Evolutionary conservation across 768 basidiomycete genomes (phyloP).

Genomic region (Cubamyces sp.): DNA sequence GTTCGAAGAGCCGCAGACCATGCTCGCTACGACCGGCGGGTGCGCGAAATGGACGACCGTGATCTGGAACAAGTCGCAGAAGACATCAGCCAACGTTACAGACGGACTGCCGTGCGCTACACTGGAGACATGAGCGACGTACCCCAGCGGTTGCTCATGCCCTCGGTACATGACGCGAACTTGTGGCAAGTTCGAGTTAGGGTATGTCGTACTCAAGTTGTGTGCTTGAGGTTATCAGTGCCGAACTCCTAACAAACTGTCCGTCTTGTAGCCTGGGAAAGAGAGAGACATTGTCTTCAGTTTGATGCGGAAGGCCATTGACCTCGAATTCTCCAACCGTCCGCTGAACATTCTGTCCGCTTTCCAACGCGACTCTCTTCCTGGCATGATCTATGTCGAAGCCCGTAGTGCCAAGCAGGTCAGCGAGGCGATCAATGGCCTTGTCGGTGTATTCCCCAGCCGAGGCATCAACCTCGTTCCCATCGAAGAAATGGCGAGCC

Average conservation of each 20-base stretch:
- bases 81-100: conserved; percentile 79
- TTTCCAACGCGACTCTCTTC: conserved; percentile 93
- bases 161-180: conserved; percentile 92
- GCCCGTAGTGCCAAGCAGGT: conserved; percentile 88
- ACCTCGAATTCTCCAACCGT: conserved; percentile 73
- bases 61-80: conserved; percentile 86
- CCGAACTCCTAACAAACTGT: conserved; percentile 5
- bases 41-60: conserved; percentile 73
- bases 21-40: conserved; percentile 70
- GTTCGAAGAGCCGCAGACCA: conserved; percentile 59
- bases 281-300: conserved; percentile 94
- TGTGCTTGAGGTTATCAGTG: not conserved
- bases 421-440: conserved; percentile 80
- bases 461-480: conserved; percentile 86
- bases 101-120: conserved; percentile 70
- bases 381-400: conserved; percentile 97
- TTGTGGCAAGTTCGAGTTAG: conserved; percentile 96
- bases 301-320: conserved; percentile 91
- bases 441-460: conserved; percentile 89
- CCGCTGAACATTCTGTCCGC: conserved; percentile 91
- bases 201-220: conserved; percentile 46
- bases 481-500: conserved; percentile 96
- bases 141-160: conserved; percentile 94
- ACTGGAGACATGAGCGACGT: conserved; percentile 93
- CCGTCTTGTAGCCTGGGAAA: conserved; percentile 68